Evolutionary conservation across 352 stramenopile species (phyloP).

Genomic region (Pythium utonaiense): DNA sequence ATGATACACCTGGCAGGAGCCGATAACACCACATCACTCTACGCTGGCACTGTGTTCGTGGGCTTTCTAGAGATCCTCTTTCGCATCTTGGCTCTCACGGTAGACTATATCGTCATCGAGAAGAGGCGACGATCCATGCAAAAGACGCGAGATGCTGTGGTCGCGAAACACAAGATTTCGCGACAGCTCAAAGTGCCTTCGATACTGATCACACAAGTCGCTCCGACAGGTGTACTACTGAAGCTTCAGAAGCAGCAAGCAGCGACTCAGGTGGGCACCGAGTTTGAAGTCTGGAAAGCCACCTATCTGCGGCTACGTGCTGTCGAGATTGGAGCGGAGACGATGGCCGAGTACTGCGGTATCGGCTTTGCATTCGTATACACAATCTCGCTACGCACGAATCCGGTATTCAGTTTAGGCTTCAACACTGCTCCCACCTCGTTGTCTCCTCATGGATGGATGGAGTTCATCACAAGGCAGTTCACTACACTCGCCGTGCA

Average conservation of each 20-base stretch:
- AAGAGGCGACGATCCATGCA: background rate
- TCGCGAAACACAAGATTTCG: background rate
- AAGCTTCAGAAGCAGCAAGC: background rate
- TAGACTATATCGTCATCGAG: background rate
- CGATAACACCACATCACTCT: background rate
- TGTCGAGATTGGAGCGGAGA: background rate
- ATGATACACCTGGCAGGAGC: background rate
- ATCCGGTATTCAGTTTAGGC: conserved; percentile 1
- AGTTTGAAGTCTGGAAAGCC: conserved; percentile 1
- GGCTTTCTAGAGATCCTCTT: conserved; percentile 7
- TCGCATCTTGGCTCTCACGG: background rate
- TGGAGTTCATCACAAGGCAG: no score
- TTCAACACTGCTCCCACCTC: no score
- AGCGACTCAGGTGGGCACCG: background rate
- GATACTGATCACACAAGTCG: background rate
- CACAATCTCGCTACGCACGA: background rate
- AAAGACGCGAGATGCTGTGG: background rate
- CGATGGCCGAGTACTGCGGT: conserved; percentile 12
- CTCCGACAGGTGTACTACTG: background rate
- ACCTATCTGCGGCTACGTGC: background rate
- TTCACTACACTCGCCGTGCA: no score
- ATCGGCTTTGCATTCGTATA: conserved; percentile 9
- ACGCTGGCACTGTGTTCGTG: background rate
- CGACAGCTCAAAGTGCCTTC: background rate
- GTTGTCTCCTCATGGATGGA: no score